phyloP scores from a whole-genome alignment of 2,329 filamentous ascomycete genomes.

The Fusarium tupiense region DNA sequence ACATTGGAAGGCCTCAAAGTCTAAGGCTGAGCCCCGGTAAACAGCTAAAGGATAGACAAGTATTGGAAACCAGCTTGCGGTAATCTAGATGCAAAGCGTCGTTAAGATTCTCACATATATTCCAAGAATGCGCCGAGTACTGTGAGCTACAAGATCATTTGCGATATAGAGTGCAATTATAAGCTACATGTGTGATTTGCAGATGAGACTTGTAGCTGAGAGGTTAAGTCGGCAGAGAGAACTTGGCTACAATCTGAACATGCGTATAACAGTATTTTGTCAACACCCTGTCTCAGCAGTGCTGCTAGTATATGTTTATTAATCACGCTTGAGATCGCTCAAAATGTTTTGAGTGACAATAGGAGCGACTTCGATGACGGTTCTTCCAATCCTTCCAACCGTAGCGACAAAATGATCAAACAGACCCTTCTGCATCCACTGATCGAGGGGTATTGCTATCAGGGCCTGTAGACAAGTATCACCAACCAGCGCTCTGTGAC shows the following conservation, averaged over 20 bases:
- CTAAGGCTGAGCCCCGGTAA: not conserved
- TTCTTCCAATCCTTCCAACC: not conserved
- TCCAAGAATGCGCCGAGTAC: not conserved
- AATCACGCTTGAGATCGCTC: fast-evolving
- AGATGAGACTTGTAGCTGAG: no score
- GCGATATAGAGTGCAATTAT: no score
- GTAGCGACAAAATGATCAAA: not conserved
- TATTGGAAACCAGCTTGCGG: no score
- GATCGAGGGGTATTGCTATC: not conserved
- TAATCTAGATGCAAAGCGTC: fast-evolving
- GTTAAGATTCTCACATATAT: not conserved
- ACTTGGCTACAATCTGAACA: no score
- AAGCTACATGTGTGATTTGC: no score
- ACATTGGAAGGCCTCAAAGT: not conserved
- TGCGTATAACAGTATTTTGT: fast-evolving
- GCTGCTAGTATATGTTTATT: fast-evolving
- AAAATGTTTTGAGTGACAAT: not conserved
- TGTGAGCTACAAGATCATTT: not conserved
- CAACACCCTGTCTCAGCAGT: fast-evolving
- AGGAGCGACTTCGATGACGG: not conserved
- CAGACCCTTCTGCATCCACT: not conserved
- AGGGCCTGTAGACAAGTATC: not conserved
- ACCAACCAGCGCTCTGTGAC: not conserved
- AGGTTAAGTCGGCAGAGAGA: no score
- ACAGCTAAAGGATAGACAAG: fast-evolving